A percentile compares a stretch with the other conserved stretches of the same genome.
Conservation (phyloP, 345 rosid species). For the Eucalyptus sp. region DNA sequence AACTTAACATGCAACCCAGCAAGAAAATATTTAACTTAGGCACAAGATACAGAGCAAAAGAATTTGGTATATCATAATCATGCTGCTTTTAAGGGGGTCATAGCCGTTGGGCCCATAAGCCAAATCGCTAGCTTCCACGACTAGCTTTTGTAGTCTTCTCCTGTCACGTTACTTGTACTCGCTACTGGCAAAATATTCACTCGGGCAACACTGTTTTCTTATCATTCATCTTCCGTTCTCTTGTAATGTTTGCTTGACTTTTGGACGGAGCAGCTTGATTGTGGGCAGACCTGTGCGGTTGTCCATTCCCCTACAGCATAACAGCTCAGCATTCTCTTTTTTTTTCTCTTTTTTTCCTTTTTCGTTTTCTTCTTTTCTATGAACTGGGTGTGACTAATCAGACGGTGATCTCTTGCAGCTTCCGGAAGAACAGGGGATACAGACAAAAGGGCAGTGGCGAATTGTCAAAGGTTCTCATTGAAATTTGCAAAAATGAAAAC, state of each 20-base stretch:
- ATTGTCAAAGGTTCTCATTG: not conserved
- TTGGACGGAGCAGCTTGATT: not conserved
- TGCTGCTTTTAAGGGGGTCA: not conserved
- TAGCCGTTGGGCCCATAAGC: slow-evolving; percentile 25
- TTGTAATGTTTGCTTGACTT: not conserved
- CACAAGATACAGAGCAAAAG: not conserved
- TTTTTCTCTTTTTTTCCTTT: not conserved
- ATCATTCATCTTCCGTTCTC: not conserved
- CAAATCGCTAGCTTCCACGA: not conserved
- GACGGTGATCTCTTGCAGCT: not conserved
- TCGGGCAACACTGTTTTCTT: not conserved
- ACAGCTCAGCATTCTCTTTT: not conserved
- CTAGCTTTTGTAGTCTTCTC: not conserved
- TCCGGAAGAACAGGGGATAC: not conserved
- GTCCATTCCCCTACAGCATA: not conserved
- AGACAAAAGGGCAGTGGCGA: not conserved
- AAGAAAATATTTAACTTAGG: not conserved
- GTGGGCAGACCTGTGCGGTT: not conserved
- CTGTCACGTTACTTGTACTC: not conserved
- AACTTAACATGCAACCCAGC: not conserved
- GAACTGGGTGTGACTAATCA: not conserved
- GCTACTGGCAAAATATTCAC: not conserved
- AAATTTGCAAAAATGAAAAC: not conserved
- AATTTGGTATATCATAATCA: not conserved
- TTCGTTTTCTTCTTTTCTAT: not conserved